Evolutionary conservation across 2,329 filamentous ascomycete species (phyloP).

Genomic region (Hyphodiscus sp.): DNA sequence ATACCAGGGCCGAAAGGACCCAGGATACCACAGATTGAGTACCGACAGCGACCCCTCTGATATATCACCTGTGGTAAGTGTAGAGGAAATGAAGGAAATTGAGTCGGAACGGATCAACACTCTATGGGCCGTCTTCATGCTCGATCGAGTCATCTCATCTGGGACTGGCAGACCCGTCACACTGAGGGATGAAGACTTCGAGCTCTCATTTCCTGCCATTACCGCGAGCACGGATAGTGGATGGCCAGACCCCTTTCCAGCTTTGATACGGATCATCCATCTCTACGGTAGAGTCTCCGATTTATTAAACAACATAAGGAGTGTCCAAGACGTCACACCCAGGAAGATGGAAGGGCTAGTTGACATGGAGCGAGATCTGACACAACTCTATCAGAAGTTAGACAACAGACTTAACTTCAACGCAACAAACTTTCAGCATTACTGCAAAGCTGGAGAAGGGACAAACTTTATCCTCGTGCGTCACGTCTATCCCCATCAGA

Average conservation of each 20-base stretch:
- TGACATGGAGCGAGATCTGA: constrained; percentile 76
- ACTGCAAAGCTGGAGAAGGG: constrained; percentile 72
- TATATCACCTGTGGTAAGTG: constrained; percentile 30
- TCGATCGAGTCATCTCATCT: constrained; percentile 81
- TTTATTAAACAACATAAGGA: constrained; percentile 72
- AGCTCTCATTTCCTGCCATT: constrained; percentile 60
- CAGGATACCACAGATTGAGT: constrained; percentile 31
- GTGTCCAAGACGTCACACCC: constrained; percentile 65
- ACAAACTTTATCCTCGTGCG: constrained; percentile 83
- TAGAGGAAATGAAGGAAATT: constrained; percentile 53
- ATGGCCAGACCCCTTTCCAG: constrained; percentile 74
- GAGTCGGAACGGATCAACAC: constrained; percentile 81
- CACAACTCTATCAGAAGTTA: constrained; percentile 63
- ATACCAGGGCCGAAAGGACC: constrained; percentile 40
- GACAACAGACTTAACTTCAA: constrained; percentile 75
- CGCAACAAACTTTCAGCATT: constrained; percentile 77
- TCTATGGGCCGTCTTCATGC: constrained; percentile 84
- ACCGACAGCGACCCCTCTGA: constrained; percentile 38
- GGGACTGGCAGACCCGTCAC: constrained; percentile 81
- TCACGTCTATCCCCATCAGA: constrained; percentile 65
- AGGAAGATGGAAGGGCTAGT: constrained; percentile 67
- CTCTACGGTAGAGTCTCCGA: constrained; percentile 81
- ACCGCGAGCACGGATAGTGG: constrained; percentile 48
- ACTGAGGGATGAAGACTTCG: constrained; percentile 77
- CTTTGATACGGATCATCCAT: constrained; percentile 76